phyloP scores from a whole-genome alignment of 768 basidiomycete genomes.

The Dioszegia crocea region DNA sequence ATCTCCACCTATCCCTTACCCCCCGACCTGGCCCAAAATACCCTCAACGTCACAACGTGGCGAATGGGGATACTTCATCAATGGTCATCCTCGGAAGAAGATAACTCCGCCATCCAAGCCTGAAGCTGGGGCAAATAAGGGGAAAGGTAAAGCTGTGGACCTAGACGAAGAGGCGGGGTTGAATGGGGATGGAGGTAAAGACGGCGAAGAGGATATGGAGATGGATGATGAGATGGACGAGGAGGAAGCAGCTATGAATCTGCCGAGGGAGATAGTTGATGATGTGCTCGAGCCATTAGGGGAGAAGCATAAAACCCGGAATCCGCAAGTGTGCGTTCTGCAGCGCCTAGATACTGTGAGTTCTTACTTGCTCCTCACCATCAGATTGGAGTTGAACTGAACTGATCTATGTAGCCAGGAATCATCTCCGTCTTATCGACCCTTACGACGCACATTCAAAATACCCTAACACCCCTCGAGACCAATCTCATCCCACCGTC shows the following conservation, averaged over 20 bases:
- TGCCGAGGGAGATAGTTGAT: not conserved
- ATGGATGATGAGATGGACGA: constrained; percentile 11
- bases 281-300: not conserved
- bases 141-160: not conserved
- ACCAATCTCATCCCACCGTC: constrained; percentile 10
- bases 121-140: not conserved
- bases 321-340: constrained; percentile 31
- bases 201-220: constrained; percentile 3
- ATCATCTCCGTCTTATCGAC: constrained; percentile 14
- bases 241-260: constrained; percentile 15
- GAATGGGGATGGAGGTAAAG: not conserved
- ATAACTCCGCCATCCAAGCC: not conserved
- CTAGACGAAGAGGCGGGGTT: constrained; percentile 5
- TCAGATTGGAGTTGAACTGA: too few species aligned
- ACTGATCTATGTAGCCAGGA: too few species aligned
- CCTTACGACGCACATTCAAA: constrained; percentile 16
- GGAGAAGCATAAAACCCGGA: constrained; percentile 15
- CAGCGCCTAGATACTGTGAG: constrained; percentile 27
- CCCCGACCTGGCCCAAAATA: constrained; percentile 16
- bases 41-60: constrained; percentile 13
- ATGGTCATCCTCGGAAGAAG: constrained; percentile 19
- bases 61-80: constrained; percentile 28
- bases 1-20: constrained; percentile 17
- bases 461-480: constrained; percentile 13
- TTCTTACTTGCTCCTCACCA: constrained; percentile 3